These are phyloP conservation scores for Haberlea rhodopensis DNA, from an alignment of 257 asterid genomes.

Conservation along the genomic window DNA sequence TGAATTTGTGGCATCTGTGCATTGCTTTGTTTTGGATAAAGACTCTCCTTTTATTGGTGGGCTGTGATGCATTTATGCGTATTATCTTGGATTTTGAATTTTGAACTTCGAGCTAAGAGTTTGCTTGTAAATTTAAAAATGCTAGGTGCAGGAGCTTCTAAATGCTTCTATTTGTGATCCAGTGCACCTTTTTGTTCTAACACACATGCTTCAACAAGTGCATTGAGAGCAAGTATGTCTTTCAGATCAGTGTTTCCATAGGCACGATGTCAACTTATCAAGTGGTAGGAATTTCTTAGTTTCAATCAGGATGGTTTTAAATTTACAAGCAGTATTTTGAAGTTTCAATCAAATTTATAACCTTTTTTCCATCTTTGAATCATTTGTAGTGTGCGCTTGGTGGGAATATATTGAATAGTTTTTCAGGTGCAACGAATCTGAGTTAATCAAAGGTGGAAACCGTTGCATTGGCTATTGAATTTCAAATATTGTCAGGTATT, in stretches of 20 bases:
- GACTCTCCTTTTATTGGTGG: not conserved
- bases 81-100: not conserved
- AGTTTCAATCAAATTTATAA: no score
- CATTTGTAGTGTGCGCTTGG: not conserved
- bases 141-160: not conserved
- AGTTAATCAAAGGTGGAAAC: constrained; percentile 88
- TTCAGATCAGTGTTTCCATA: constrained; percentile 1
- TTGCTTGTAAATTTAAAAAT: not conserved
- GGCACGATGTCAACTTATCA: not conserved
- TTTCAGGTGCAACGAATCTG: constrained; percentile 80
- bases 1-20: constrained; percentile 2
- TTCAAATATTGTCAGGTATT: constrained; percentile 91
- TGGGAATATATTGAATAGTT: not conserved
- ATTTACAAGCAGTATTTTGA: no score
- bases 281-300: not conserved
- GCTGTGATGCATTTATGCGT: not conserved
- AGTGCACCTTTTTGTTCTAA: constrained; percentile 20
- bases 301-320: no score
- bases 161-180: constrained; percentile 8
- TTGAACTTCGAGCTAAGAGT: not conserved
- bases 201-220: constrained; percentile 82
- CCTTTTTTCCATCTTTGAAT: constrained; percentile 4
- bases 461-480: constrained; percentile 90
- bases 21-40: not conserved
- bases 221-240: constrained; percentile 65